These are phyloP conservation scores for Dothistroma pini DNA, from an alignment of 2,329 filamentous ascomycete genomes.

Conservation along the genomic window DNA sequence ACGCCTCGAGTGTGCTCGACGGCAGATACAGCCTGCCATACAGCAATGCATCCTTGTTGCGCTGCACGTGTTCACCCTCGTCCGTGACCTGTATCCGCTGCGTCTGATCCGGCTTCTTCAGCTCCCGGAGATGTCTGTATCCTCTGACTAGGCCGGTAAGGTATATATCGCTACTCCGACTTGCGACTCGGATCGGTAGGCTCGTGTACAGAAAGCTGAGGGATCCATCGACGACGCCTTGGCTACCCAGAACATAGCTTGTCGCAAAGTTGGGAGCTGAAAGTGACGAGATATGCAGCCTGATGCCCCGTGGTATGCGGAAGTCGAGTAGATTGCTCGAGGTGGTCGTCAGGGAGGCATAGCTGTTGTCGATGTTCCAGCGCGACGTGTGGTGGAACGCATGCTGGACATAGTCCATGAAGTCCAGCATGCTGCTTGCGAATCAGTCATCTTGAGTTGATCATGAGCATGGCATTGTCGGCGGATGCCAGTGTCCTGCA, in stretches of 20 bases:
- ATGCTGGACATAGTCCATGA: conserved; percentile 95
- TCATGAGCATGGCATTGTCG: conserved; percentile 9
- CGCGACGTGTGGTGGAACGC: conserved; percentile 82
- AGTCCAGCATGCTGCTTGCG: conserved; percentile 69
- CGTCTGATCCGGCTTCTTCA: conserved; percentile 51
- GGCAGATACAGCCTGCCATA: conserved; percentile 81
- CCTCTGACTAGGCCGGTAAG: conserved; percentile 75
- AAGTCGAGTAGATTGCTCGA: conserved; percentile 86
- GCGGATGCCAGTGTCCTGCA: background rate
- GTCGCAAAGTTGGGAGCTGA: conserved; percentile 91
- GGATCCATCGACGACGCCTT: conserved; percentile 93
- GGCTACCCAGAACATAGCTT: conserved; percentile 83
- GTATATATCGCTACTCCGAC: conserved; percentile 69
- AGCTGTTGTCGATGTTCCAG: conserved; percentile 91
- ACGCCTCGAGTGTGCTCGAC: conserved; percentile 77
- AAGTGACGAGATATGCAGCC: conserved; percentile 84
- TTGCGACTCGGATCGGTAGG: conserved; percentile 65
- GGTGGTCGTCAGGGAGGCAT: conserved; percentile 79
- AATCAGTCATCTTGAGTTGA: conserved; percentile 13
- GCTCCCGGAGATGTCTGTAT: conserved; percentile 72
- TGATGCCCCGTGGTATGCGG: conserved; percentile 75
- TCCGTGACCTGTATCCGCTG: conserved; percentile 54
- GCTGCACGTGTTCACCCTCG: conserved; percentile 36
- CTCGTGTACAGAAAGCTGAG: conserved; percentile 95
- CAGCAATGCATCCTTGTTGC: conserved; percentile 57